Evolutionary conservation across 2,329 filamentous ascomycete genomes (phyloP).

Genomic region (Monosporascus sp.): DNA sequence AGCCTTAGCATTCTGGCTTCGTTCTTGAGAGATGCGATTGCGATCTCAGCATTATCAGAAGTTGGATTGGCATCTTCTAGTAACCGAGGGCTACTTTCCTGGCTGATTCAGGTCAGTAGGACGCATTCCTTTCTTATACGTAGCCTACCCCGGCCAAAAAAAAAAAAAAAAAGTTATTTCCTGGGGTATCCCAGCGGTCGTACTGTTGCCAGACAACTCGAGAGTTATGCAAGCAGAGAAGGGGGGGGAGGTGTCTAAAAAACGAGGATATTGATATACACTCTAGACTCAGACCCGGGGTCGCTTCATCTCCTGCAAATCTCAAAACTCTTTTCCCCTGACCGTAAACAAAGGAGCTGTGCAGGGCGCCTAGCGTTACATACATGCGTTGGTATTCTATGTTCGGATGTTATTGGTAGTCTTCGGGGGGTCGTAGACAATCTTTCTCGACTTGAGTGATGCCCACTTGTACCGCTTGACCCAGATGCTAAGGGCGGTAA

Average conservation of each 20-base stretch:
- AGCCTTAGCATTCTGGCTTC: no score
- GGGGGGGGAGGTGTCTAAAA: conserved; percentile 23
- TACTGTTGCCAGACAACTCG: no score
- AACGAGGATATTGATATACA: conserved; percentile 34
- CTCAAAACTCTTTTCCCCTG: conserved; percentile 19
- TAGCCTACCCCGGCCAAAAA: no score
- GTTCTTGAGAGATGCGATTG: no score
- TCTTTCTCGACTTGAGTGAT: conserved; percentile 90
- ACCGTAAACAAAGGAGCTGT: conserved; percentile 26
- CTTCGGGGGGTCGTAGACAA: conserved; percentile 77
- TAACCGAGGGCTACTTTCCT: no score
- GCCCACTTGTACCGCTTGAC: conserved; percentile 99
- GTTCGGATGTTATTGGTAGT: conserved; percentile 42
- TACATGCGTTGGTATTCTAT: conserved; percentile 28
- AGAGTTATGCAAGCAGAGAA: conserved; percentile 9
- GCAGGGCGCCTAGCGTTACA: conserved; percentile 27
- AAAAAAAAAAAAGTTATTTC: no score
- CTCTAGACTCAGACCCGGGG: conserved; percentile 32
- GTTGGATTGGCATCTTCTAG: no score
- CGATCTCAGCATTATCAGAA: no score
- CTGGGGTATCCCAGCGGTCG: no score
- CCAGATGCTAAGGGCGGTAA: conserved; percentile 89
- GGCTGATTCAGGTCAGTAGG: no score
- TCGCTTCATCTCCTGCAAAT: conserved; percentile 22
- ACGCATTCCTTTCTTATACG: no score